Percentiles rank a stretch among this genome's conserved stretches.
Conservation (phyloP, 2,329 filamentous ascomycete species). For the Stagonosporopsis vannaccii region DNA sequence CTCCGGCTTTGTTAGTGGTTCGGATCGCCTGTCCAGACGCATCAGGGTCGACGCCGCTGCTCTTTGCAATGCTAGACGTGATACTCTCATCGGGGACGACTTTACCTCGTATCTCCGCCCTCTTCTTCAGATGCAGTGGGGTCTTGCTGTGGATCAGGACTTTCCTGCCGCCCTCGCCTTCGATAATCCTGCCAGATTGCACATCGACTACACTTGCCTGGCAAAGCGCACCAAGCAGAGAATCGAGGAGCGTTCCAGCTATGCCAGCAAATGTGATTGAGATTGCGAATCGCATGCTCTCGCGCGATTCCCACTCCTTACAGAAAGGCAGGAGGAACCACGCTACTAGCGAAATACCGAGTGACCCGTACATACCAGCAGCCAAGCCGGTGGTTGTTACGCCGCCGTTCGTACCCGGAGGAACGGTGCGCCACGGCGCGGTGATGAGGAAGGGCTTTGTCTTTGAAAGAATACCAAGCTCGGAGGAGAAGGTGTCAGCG, state of each 20-base stretch:
- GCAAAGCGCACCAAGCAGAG: slow-evolving; percentile 81
- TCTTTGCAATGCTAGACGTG: slow-evolving; percentile 47
- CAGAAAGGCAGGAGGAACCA: slow-evolving; percentile 76
- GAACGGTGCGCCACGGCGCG: slow-evolving; percentile 78
- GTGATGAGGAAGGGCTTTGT: slow-evolving; percentile 84
- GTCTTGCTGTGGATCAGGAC: slow-evolving; percentile 52
- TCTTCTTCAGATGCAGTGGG: slow-evolving; percentile 40
- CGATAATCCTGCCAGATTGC: slow-evolving; percentile 84
- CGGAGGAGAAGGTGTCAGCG: slow-evolving; percentile 93
- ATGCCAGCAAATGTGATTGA: slow-evolving; percentile 75
- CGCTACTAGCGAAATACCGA: slow-evolving; percentile 72
- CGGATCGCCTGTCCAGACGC: slow-evolving; percentile 35
- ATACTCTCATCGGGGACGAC: slow-evolving; percentile 53
- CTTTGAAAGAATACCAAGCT: slow-evolving; percentile 87
- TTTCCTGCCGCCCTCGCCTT: slow-evolving; percentile 77
- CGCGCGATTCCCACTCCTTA: slow-evolving; percentile 41
- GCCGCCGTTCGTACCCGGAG: slow-evolving; percentile 91
- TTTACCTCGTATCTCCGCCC: slow-evolving; percentile 44
- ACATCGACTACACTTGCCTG: slow-evolving; percentile 88
- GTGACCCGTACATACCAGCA: slow-evolving; percentile 77
- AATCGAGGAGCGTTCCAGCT: slow-evolving; percentile 84
- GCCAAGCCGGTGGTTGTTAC: slow-evolving; percentile 77
- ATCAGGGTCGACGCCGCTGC: slow-evolving; percentile 33
- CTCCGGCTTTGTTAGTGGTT: slow-evolving; percentile 43
- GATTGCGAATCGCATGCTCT: slow-evolving; percentile 52